Conservation (phyloP, 805 yeast species). For the Wickerhamiella siamensis region DNA sequence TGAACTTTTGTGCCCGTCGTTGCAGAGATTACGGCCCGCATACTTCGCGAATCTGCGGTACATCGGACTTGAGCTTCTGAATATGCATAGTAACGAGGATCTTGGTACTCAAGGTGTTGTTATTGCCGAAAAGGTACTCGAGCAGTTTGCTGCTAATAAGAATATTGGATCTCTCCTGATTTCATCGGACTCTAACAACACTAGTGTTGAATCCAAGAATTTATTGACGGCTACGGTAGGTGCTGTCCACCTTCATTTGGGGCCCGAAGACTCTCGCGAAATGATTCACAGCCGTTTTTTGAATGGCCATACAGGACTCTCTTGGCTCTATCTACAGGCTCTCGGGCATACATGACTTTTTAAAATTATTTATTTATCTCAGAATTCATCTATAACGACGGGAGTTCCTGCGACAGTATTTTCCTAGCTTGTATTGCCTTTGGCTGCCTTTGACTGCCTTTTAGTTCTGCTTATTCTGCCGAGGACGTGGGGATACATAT, state of each 20-base stretch:
- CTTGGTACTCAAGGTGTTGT: constrained; percentile 16
- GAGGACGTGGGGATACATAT: too few species aligned
- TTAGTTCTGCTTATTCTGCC: too few species aligned
- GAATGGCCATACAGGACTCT: constrained; percentile 10
- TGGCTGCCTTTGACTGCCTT: too few species aligned
- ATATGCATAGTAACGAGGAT: constrained; percentile 11
- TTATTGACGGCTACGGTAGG: constrained; percentile 8
- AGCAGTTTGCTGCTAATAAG: constrained; percentile 7
- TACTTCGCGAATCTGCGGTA: constrained; percentile 9
- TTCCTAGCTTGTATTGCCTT: too few species aligned
- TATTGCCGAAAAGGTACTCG: constrained; percentile 7
- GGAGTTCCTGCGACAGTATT: too few species aligned
- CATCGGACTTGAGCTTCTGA: constrained; percentile 8
- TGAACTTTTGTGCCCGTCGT: constrained; percentile 13
- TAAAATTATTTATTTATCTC: background rate
- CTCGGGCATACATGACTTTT: constrained; percentile 1
- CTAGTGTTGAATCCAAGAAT: background rate
- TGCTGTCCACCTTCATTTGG: constrained; percentile 8
- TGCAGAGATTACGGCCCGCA: constrained; percentile 8
- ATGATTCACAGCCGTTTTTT: constrained; percentile 8
- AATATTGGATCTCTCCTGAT: constrained; percentile 4
- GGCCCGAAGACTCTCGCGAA: constrained; percentile 5
- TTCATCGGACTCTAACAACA: background rate
- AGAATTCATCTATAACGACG: too few species aligned
- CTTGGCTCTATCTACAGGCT: constrained; percentile 11